These are phyloP conservation scores for Candida dajiaensis DNA, from an alignment of 805 yeast species.

Conservation along the genomic window DNA sequence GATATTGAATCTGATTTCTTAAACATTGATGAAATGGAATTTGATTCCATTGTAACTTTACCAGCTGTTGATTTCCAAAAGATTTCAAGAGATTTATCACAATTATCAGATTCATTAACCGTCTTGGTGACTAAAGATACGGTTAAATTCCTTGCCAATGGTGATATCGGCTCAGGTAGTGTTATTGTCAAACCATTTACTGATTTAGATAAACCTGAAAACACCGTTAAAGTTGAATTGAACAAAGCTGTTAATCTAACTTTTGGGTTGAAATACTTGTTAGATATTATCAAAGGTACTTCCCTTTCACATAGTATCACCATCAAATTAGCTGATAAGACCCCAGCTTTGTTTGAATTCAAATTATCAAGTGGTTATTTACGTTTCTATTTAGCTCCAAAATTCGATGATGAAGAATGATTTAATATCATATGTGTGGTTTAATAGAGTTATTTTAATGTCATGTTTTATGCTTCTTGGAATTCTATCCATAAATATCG, in stretches of 20 bases:
- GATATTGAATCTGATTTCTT: slow-evolving; percentile 94
- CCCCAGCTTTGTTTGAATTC: slow-evolving; percentile 93
- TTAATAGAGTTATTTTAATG: background rate
- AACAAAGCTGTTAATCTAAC: slow-evolving; percentile 83
- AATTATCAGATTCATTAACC: slow-evolving; percentile 80
- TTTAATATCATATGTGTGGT: slow-evolving; percentile 1
- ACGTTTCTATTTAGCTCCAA: slow-evolving; percentile 96
- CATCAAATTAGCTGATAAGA: slow-evolving; percentile 79
- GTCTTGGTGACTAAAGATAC: slow-evolving; percentile 88
- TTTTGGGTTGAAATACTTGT: slow-evolving; percentile 86
- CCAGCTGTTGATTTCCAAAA: slow-evolving; percentile 87
- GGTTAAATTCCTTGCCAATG: slow-evolving; percentile 83
- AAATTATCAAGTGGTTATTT: slow-evolving; percentile 87
- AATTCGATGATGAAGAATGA: slow-evolving; percentile 87
- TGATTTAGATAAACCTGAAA: slow-evolving; percentile 75
- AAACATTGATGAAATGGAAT: slow-evolving; percentile 89
- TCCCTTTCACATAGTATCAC: slow-evolving; percentile 71
- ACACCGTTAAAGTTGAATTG: slow-evolving; percentile 68
- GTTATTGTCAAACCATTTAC: slow-evolving; percentile 80
- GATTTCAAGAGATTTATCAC: slow-evolving; percentile 80
- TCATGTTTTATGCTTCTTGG: background rate
- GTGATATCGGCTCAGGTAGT: slow-evolving; percentile 86
- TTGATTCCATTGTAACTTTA: slow-evolving; percentile 79
- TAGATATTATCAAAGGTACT: slow-evolving; percentile 89
- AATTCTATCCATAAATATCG: too few relatives aligned